phyloP scores from a whole-genome alignment of 2,329 filamentous ascomycete genomes.

The Xylaria sp. region DNA sequence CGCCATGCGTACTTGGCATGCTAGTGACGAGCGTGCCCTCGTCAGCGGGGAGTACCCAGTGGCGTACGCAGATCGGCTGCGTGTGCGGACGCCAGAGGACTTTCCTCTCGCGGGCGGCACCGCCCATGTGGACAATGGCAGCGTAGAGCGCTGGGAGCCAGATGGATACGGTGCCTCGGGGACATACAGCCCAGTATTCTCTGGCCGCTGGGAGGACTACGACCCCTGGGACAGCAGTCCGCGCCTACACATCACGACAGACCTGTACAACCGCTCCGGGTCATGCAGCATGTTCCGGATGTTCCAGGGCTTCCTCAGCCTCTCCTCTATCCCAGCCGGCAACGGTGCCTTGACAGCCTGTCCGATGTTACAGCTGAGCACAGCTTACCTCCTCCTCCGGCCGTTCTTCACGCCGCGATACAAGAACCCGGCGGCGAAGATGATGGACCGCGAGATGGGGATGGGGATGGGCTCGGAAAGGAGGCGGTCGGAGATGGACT shows the following conservation, averaged over 20 bases:
- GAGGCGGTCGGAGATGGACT: constrained; percentile 51
- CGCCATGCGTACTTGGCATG: constrained; percentile 72
- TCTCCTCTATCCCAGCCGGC: constrained; percentile 75
- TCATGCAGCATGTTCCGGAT: constrained; percentile 86
- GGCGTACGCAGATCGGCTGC: constrained; percentile 76
- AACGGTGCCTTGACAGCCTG: constrained; percentile 85
- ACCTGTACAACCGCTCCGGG: constrained; percentile 84
- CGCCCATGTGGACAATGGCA: constrained; percentile 79
- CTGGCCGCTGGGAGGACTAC: constrained; percentile 82
- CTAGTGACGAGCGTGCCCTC: constrained; percentile 58
- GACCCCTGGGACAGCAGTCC: constrained; percentile 83
- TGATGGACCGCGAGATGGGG: constrained; percentile 10
- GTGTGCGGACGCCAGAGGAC: constrained; percentile 77
- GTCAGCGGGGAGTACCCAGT: constrained; percentile 67
- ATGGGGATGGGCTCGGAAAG: constrained; percentile 14
- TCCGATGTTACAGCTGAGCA: constrained; percentile 78
- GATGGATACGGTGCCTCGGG: constrained; percentile 72
- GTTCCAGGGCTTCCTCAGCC: constrained; percentile 90
- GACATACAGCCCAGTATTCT: constrained; percentile 78
- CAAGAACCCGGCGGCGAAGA: constrained; percentile 50
- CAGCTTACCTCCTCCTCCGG: constrained; percentile 81
- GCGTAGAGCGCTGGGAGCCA: constrained; percentile 79
- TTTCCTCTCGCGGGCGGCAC: constrained; percentile 74
- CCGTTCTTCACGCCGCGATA: constrained; percentile 78
- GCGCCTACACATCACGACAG: constrained; percentile 73